phyloP scores from a whole-genome alignment of 2,329 filamentous ascomycete genomes.

The Sarocladiaceae sp. region DNA sequence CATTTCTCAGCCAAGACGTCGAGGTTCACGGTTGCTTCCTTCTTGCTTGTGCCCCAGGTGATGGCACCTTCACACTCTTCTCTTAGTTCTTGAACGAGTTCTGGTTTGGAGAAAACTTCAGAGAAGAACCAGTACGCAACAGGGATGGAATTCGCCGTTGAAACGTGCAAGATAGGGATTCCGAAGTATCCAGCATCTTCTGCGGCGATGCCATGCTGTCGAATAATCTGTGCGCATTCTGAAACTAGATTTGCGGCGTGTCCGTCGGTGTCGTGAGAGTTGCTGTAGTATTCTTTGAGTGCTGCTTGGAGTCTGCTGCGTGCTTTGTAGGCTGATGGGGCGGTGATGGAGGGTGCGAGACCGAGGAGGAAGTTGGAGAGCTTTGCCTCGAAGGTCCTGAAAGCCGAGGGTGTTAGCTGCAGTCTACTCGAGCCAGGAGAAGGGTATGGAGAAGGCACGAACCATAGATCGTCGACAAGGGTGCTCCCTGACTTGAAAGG shows the following conservation, averaged over 20 bases:
- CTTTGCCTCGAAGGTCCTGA: neutral
- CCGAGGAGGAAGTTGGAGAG: neutral
- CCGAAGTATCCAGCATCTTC: slow-evolving; percentile 25
- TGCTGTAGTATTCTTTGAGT: slow-evolving; percentile 25
- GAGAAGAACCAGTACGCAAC: slow-evolving; percentile 30
- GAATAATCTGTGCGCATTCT: slow-evolving; percentile 20
- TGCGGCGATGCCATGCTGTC: slow-evolving; percentile 22
- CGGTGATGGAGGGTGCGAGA: neutral
- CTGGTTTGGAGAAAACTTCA: slow-evolving; percentile 22
- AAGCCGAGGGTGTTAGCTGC: neutral
- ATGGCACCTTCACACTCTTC: slow-evolving; percentile 17
- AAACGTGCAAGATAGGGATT: slow-evolving; percentile 23
- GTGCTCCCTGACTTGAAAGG: slow-evolving; percentile 17
- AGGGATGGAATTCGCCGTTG: slow-evolving; percentile 31
- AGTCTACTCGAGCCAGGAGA: neutral
- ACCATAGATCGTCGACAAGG: neutral
- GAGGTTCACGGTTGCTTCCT: slow-evolving; percentile 24
- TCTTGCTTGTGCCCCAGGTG: neutral
- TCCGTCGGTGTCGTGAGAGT: slow-evolving; percentile 18
- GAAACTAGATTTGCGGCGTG: slow-evolving; percentile 24
- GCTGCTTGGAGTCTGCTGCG: slow-evolving; percentile 17
- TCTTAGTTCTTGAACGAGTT: slow-evolving; percentile 22
- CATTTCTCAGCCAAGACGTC: slow-evolving; percentile 30
- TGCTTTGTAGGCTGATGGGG: slow-evolving; percentile 9
- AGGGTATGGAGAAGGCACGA: neutral